These are phyloP conservation scores for Nothophaeocryptopus gaeumannii DNA, from an alignment of 2,329 filamentous ascomycete species.

Conservation along the genomic window DNA sequence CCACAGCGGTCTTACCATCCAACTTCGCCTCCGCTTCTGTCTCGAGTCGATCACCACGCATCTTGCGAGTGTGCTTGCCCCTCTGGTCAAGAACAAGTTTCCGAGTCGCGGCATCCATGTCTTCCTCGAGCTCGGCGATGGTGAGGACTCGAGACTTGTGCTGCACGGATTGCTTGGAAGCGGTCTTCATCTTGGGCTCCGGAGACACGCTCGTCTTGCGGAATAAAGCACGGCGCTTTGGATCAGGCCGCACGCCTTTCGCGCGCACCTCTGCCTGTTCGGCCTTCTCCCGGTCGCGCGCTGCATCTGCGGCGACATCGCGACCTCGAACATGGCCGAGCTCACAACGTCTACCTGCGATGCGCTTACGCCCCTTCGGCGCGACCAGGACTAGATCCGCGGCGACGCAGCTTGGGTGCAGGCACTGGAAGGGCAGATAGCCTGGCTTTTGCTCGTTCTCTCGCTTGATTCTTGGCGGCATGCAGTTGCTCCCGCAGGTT, in stretches of 20 bases:
- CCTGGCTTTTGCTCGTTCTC: slow-evolving; percentile 4
- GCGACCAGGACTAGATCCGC: background rate
- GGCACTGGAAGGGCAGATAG: slow-evolving; percentile 8
- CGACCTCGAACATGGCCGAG: slow-evolving; percentile 11
- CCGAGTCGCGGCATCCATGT: background rate
- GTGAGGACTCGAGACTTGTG: background rate
- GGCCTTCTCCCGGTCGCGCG: slow-evolving; percentile 3
- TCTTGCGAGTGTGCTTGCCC: slow-evolving; percentile 1
- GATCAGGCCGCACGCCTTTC: background rate
- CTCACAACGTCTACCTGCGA: slow-evolving; percentile 1
- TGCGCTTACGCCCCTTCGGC: background rate
- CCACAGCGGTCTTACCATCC: background rate
- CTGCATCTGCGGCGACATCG: background rate
- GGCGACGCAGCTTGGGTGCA: background rate
- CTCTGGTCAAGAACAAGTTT: slow-evolving; percentile 5
- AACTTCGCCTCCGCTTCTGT: no score
- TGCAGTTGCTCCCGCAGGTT: slow-evolving; percentile 8
- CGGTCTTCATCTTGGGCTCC: background rate
- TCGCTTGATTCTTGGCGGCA: background rate
- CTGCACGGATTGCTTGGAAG: background rate
- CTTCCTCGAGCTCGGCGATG: background rate
- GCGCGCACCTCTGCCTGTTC: background rate
- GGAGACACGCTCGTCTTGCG: slow-evolving; percentile 10
- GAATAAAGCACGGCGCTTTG: background rate
- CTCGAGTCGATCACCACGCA: slow-evolving; percentile 5